A percentile compares a stretch with the other conserved stretches of the same genome.
Conservation (phyloP, 768 basidiomycete species). For the Termitomyces sp. region DNA sequence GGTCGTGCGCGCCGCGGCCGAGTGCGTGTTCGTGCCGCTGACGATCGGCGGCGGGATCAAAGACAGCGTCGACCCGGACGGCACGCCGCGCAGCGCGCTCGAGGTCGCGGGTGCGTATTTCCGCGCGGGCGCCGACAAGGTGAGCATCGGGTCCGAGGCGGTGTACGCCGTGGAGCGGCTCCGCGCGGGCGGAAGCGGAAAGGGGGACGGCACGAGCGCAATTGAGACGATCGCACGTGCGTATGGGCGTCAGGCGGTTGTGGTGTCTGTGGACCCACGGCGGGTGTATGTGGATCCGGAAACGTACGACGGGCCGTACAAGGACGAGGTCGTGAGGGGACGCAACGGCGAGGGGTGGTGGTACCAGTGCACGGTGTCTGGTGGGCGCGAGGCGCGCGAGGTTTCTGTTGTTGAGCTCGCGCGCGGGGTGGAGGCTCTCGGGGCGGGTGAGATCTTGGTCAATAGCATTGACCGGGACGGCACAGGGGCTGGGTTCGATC, state of each 20-base stretch:
- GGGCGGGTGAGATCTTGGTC: slow-evolving; percentile 91
- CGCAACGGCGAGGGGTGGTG: slow-evolving; percentile 79
- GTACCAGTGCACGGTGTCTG: slow-evolving; percentile 98
- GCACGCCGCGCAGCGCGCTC: slow-evolving; percentile 77
- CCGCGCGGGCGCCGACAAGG: slow-evolving; percentile 96
- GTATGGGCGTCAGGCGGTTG: slow-evolving; percentile 96
- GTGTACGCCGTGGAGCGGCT: slow-evolving; percentile 90
- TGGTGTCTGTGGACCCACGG: slow-evolving; percentile 94
- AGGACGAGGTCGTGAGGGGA: slow-evolving; percentile 53
- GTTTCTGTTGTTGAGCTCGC: slow-evolving; percentile 92
- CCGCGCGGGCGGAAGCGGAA: slow-evolving; percentile 34
- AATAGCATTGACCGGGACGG: slow-evolving; percentile 98
- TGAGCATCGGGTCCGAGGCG: slow-evolving; percentile 95
- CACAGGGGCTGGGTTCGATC: slow-evolving; percentile 87
- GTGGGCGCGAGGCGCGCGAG: slow-evolving; percentile 79
- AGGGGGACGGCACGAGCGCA: slow-evolving; percentile 69
- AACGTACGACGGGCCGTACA: slow-evolving; percentile 67
- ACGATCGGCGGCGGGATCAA: slow-evolving; percentile 99
- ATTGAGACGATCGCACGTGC: slow-evolving; percentile 89
- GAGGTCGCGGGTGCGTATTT: slow-evolving; percentile 97
- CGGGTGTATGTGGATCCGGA: slow-evolving; percentile 70
- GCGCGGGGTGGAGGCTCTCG: slow-evolving; percentile 81
- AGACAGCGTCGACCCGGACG: slow-evolving; percentile 93
- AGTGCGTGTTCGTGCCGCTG: slow-evolving; percentile 91
- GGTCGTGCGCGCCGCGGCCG: slow-evolving; percentile 85